phyloP scores from a whole-genome alignment of 257 asterid genomes.

The Forsythia suspensa region DNA sequence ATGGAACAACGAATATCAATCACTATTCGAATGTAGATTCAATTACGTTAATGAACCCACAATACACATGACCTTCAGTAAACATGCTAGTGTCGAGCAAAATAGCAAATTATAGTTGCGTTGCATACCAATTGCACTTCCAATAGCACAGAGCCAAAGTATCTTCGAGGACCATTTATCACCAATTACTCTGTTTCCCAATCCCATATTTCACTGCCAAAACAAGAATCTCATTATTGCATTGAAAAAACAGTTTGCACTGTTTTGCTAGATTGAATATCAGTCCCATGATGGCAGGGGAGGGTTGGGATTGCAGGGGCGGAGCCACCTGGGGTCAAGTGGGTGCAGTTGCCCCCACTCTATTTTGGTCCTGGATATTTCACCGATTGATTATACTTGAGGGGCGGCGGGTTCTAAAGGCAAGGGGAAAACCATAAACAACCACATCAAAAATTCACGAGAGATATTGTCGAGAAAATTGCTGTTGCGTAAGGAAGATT shows the following conservation, averaged over 20 bases:
- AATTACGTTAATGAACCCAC: not conserved
- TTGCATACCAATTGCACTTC: conserved; percentile 78
- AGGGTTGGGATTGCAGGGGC: too few species aligned
- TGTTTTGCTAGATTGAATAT: not conserved
- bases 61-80: not conserved
- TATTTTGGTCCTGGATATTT: too few species aligned
- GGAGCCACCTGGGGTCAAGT: too few species aligned
- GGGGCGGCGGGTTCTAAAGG: too few species aligned
- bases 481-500: too few species aligned
- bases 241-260: not conserved
- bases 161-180: conserved; percentile 86
- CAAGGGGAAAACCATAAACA: too few species aligned
- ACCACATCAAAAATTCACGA: too few species aligned
- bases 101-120: not conserved
- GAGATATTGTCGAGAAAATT: too few species aligned
- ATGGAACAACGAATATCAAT: not conserved
- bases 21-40: not conserved
- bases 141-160: conserved; percentile 84
- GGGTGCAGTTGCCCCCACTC: too few species aligned
- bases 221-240: not conserved
- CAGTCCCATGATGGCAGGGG: not conserved
- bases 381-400: too few species aligned
- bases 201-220: conserved; percentile 62
- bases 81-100: not conserved
- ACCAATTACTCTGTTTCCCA: conserved; percentile 62